These are phyloP conservation scores for Acrocalymma vagum DNA, from an alignment of 2,329 filamentous ascomycete species.

Conservation along the genomic window DNA sequence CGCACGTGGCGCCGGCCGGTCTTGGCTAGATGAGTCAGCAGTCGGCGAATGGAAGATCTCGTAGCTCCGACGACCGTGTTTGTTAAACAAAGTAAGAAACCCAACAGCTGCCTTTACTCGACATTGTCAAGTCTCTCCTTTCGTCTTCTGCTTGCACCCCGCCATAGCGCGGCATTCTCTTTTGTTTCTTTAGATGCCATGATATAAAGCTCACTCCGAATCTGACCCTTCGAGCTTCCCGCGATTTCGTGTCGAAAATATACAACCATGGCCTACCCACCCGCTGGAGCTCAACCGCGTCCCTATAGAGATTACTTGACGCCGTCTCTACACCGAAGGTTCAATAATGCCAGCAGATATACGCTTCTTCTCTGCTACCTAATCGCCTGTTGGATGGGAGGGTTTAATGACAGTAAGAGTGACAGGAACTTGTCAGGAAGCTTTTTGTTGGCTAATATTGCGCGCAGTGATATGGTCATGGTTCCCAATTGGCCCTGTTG, in stretches of 20 bases:
- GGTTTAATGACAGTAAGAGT: conserved; percentile 70
- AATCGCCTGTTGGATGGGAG: conserved; percentile 74
- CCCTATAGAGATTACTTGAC: conserved; percentile 91
- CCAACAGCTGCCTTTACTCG: background rate
- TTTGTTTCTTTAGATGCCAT: conserved; percentile 26
- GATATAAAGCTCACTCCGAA: conserved; percentile 27
- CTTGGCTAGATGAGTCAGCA: conserved; percentile 21
- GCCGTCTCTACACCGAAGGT: conserved; percentile 85
- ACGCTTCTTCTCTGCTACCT: conserved; percentile 76
- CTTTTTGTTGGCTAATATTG: conserved; percentile 25
- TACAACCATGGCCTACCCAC: conserved; percentile 33
- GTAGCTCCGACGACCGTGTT: conserved; percentile 28
- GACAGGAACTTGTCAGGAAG: too few species aligned
- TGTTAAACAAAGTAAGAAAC: conserved; percentile 30
- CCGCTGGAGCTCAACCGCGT: conserved; percentile 56
- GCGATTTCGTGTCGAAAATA: conserved; percentile 1
- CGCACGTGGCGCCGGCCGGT: conserved; percentile 24
- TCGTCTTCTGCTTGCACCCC: conserved; percentile 9
- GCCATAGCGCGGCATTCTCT: conserved; percentile 14
- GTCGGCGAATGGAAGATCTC: conserved; percentile 23
- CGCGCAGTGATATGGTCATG: conserved; percentile 81
- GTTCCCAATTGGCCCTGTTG: conserved; percentile 81
- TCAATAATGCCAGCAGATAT: conserved; percentile 77
- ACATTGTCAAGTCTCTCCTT: conserved; percentile 12
- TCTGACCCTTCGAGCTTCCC: conserved; percentile 35